Evolutionary conservation across 371 early-diverging fungal species (phyloP).

Genomic region (Rhizomucor pusillus): DNA sequence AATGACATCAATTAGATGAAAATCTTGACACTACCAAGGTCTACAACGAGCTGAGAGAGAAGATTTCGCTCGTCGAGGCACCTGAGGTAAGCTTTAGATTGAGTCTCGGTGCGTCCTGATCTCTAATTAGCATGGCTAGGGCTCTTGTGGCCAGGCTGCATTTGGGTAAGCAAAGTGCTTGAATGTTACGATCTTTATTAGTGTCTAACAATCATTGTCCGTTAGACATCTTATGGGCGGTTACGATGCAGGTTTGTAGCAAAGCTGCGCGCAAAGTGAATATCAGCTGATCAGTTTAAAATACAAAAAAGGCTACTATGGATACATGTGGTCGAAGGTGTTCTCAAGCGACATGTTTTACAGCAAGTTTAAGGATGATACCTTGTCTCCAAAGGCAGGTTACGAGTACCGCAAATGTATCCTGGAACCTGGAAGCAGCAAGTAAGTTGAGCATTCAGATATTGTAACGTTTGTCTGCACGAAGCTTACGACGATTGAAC

Average conservation of each 20-base stretch:
- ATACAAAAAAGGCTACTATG: conserved; percentile 40
- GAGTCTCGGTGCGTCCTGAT: background rate
- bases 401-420: conserved; percentile 63
- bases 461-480: no score
- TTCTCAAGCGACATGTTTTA: conserved; percentile 86
- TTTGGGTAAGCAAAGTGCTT: conserved; percentile 44
- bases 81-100: conserved; percentile 29
- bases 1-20: conserved; percentile 25
- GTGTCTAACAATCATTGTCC: background rate
- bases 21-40: conserved; percentile 52
- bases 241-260: conserved; percentile 64
- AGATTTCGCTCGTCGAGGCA: conserved; percentile 58
- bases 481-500: background rate
- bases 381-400: conserved; percentile 54
- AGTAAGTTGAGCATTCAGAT: conserved; percentile 27
- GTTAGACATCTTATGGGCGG: conserved; percentile 82
- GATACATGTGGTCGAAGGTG: conserved; percentile 78
- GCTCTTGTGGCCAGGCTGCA: conserved; percentile 49
- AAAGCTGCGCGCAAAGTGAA: background rate
- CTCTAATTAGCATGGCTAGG: conserved; percentile 10
- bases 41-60: conserved; percentile 64
- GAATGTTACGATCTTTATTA: no score
- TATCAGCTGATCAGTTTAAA: background rate
- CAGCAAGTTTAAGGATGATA: conserved; percentile 67
- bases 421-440: conserved; percentile 70